These are phyloP conservation scores for Ophiosphaerella narmari DNA, from an alignment of 2,329 filamentous ascomycete genomes.

Conservation along the genomic window DNA sequence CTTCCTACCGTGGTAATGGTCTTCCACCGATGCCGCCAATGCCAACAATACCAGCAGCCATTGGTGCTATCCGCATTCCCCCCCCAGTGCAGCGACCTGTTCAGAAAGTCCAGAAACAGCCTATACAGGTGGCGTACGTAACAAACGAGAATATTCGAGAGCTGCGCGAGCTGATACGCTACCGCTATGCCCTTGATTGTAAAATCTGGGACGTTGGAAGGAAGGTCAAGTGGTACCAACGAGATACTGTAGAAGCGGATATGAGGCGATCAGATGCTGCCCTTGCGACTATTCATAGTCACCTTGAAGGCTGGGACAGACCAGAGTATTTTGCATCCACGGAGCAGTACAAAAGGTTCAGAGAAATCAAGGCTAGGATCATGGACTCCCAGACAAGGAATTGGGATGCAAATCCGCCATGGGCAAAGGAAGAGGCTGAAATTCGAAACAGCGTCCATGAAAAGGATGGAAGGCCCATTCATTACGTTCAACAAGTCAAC, in stretches of 20 bases:
- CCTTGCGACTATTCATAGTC: conserved; percentile 6
- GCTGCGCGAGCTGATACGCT: conserved; percentile 18
- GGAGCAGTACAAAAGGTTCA: conserved; percentile 9
- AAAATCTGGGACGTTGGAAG: conserved; percentile 16
- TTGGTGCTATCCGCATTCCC: not conserved
- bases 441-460: not conserved
- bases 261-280: conserved; percentile 18
- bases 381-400: conserved; percentile 6
- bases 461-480: not conserved
- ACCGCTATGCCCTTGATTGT: conserved; percentile 17
- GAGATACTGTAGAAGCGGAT: conserved; percentile 10
- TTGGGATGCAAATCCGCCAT: conserved; percentile 11
- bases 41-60: not conserved
- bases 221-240: conserved; percentile 8
- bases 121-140: not conserved
- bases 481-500: not conserved
- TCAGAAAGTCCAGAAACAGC: conserved; percentile 6
- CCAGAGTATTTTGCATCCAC: conserved; percentile 10
- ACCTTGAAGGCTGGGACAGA: conserved; percentile 12
- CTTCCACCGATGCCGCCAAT: not conserved
- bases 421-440: not conserved
- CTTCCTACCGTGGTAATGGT: not conserved
- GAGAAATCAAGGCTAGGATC: conserved; percentile 16
- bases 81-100: not conserved
- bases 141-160: conserved; percentile 14